phyloP scores from a whole-genome alignment of 1,284 basidiomycete species.

The Ganoderma leucocontextum region DNA sequence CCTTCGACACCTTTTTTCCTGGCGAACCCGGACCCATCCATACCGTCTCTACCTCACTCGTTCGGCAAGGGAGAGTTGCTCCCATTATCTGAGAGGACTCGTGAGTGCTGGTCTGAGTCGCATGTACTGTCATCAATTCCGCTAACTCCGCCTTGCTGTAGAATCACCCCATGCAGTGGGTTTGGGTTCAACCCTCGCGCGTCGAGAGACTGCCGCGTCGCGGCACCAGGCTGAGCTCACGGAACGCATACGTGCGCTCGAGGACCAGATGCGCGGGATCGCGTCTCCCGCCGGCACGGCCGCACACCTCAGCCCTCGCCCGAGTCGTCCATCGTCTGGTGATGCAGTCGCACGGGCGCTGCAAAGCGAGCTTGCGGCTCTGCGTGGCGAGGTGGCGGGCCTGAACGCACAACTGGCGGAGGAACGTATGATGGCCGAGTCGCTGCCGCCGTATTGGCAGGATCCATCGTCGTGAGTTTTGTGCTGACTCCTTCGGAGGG shows the following conservation, averaged over 20 bases:
- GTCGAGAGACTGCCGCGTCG: neutral
- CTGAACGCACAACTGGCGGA: slow-evolving; percentile 10
- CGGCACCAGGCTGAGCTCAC: slow-evolving; percentile 1
- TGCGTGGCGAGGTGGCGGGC: slow-evolving; percentile 7
- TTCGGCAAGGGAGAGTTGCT: neutral
- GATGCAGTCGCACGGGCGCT: neutral
- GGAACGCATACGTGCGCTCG: slow-evolving; percentile 13
- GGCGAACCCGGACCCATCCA: neutral
- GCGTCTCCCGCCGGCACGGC: neutral
- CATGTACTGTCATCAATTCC: neutral
- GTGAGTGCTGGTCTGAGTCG: neutral
- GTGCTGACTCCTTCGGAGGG: neutral
- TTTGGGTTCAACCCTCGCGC: neutral
- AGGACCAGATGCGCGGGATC: slow-evolving; percentile 12
- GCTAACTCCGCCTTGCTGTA: neutral
- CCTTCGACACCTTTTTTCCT: neutral
- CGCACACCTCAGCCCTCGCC: neutral
- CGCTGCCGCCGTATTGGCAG: slow-evolving; percentile 6
- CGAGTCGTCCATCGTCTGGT: neutral
- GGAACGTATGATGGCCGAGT: slow-evolving; percentile 1
- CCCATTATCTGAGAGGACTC: neutral
- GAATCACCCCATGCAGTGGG: neutral
- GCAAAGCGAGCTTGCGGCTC: slow-evolving; percentile 8
- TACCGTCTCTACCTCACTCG: neutral
- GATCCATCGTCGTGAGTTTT: neutral